phyloP scores from a whole-genome alignment of 2,329 filamentous ascomycete species.

The Sphaerostilbella broomeana region DNA sequence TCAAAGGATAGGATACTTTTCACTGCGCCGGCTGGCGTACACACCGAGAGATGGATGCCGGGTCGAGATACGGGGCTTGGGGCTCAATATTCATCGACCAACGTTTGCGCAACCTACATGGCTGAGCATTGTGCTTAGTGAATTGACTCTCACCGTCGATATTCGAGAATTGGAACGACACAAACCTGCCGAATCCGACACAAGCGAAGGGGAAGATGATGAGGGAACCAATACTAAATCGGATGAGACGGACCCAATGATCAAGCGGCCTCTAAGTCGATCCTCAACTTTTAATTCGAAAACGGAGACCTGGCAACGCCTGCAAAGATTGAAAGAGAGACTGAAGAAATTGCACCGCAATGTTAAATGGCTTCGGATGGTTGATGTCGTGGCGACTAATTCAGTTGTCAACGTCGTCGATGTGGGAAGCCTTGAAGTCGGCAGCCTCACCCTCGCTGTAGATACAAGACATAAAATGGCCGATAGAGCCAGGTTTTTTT shows the following conservation, averaged over 20 bases:
- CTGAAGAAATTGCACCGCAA: constrained; percentile 82
- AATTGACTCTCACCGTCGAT: constrained; percentile 79
- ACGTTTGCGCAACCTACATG: constrained; percentile 97
- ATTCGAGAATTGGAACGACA: constrained; percentile 55
- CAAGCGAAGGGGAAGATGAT: constrained; percentile 22
- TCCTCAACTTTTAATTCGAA: constrained; percentile 32
- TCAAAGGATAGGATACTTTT: constrained; percentile 88
- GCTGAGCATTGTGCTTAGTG: constrained; percentile 83
- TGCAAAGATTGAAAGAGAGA: constrained; percentile 73
- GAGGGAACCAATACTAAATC: constrained; percentile 22
- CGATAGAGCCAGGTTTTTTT: constrained; percentile 81
- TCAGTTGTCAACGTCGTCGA: constrained; percentile 70
- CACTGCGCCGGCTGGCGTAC: constrained; percentile 83
- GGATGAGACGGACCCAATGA: constrained; percentile 8
- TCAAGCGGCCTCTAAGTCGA: constrained; percentile 11
- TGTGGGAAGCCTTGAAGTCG: constrained; percentile 78
- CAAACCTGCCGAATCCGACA: constrained; percentile 29
- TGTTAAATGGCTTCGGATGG: constrained; percentile 80
- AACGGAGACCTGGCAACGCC: constrained; percentile 71
- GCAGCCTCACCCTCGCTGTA: constrained; percentile 76
- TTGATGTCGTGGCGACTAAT: constrained; percentile 81
- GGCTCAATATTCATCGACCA: constrained; percentile 81
- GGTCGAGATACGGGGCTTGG: constrained; percentile 82
- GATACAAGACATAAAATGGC: constrained; percentile 90
- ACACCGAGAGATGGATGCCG: constrained; percentile 82